Evolutionary conservation across 768 basidiomycete genomes (phyloP).

Genomic region (Tephrocybe sp.): DNA sequence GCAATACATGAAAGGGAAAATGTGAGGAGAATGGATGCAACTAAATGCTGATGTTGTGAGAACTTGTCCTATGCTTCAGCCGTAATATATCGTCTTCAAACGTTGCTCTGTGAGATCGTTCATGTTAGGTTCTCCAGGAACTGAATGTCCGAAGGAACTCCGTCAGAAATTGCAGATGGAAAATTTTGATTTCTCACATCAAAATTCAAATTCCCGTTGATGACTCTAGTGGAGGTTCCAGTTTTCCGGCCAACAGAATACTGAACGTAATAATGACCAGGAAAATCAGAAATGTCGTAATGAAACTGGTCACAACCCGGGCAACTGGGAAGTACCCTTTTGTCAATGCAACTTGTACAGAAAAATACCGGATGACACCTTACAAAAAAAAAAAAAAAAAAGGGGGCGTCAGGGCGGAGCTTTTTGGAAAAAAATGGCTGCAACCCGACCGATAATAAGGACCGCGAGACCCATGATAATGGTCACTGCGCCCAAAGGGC

Average conservation of each 20-base stretch:
- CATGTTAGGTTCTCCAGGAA: too few relatives aligned
- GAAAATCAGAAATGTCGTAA: slow-evolving; percentile 15
- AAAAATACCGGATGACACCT: slow-evolving; percentile 23
- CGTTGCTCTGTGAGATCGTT: too few relatives aligned
- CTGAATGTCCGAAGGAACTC: too few relatives aligned
- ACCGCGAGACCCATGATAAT: slow-evolving; percentile 20
- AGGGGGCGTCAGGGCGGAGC: not conserved
- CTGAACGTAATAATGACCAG: slow-evolving; percentile 21
- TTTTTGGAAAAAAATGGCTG: not conserved
- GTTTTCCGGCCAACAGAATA: slow-evolving; percentile 18
- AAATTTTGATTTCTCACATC: slow-evolving; percentile 6
- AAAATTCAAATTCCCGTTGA: not conserved
- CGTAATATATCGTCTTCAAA: too few relatives aligned
- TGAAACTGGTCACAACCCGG: slow-evolving; percentile 14
- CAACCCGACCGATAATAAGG: slow-evolving; percentile 20
- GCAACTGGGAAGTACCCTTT: slow-evolving; percentile 24
- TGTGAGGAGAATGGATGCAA: too few relatives aligned
- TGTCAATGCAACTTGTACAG: slow-evolving; percentile 21
- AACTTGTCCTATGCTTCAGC: too few relatives aligned
- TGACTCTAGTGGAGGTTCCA: slow-evolving; percentile 10
- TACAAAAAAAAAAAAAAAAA: too few relatives aligned
- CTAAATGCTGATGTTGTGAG: too few relatives aligned
- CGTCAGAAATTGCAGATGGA: not conserved
- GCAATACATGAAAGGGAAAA: too few relatives aligned
- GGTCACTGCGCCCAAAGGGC: slow-evolving; percentile 21